phyloP scores from a whole-genome alignment of 2,329 filamentous ascomycete genomes.

The Decorospora gaudefroyi region DNA sequence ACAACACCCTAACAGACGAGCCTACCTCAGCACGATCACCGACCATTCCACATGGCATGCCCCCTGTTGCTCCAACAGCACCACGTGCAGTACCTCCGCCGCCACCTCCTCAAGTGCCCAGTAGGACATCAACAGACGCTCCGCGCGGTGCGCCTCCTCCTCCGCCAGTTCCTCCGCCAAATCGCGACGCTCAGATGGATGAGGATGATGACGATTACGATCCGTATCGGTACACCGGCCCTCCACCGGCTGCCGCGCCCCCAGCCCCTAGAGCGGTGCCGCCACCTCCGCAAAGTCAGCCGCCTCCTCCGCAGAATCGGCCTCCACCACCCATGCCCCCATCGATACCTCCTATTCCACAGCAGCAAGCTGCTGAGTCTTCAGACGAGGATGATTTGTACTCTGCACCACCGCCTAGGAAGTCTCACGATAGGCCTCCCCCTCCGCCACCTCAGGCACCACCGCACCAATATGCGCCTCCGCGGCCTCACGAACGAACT shows the following conservation, averaged over 20 bases:
- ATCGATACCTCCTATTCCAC: slow-evolving; percentile 35
- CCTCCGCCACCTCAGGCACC: slow-evolving; percentile 46
- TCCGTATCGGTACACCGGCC: slow-evolving; percentile 59
- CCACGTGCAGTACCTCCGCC: slow-evolving; percentile 59
- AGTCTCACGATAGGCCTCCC: slow-evolving; percentile 43
- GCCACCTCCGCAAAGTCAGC: slow-evolving; percentile 40
- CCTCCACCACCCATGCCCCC: slow-evolving; percentile 44
- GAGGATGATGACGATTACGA: slow-evolving; percentile 68
- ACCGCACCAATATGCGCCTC: slow-evolving; percentile 39
- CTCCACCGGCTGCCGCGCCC: slow-evolving; percentile 19
- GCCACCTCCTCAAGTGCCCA: slow-evolving; percentile 59
- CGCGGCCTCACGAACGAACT: slow-evolving; percentile 45
- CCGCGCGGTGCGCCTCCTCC: slow-evolving; percentile 73
- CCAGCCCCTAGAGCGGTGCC: slow-evolving; percentile 48
- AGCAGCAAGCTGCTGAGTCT: slow-evolving; percentile 32
- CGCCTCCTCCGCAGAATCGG: slow-evolving; percentile 40
- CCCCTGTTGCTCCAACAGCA: slow-evolving; percentile 42
- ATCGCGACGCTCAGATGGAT: slow-evolving; percentile 46
- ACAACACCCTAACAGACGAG: slow-evolving; percentile 61
- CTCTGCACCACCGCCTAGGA: slow-evolving; percentile 41
- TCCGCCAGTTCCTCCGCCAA: slow-evolving; percentile 67
- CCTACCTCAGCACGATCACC: slow-evolving; percentile 52
- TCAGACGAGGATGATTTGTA: slow-evolving; percentile 48
- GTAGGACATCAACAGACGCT: slow-evolving; percentile 67
- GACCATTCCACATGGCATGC: slow-evolving; percentile 41